Base-by-base conservation (phyloP, 169 alveolate genomes). In the Cryptosporidium baileyi region DNA sequence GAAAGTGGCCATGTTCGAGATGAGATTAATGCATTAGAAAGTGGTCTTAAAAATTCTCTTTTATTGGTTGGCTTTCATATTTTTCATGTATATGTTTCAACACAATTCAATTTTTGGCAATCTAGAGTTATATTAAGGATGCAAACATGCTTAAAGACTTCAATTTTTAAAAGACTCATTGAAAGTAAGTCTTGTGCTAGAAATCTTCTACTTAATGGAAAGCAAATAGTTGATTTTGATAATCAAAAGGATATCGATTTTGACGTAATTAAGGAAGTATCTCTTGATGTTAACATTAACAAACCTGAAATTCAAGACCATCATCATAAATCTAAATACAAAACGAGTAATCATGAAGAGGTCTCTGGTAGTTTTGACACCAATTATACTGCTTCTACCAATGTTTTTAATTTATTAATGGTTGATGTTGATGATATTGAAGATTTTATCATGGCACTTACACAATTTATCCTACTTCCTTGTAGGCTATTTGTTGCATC, bases 381-480 rank as follows among this genome's bases (percentile, higher is more conserved):
- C 26, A 43, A 28, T 38, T 54, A 74, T 41, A 57, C 67, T 6
- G 34, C 65, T 11, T 74, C 85, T 15, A 74, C 85, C 8, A 74
- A 57, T 41, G 85, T 59, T 0, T 74, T 74, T 36, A 74, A 74
- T 38, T 28, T 74, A 15, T 41, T 74, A 43, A 74, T 74, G 85
- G 85, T 74, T 3, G 85, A 74, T 26, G 85, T 74, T 32, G 85
- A 74, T 13, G 85, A 74, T 24, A 74, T 74, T 38, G 85, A 74
- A 22, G 85, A 74, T 43, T 36, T 74, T 24, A 38, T 74, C 26
- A 74, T 74, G 85, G 85, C 85, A 24, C 30, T 74, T 30, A 74
- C 59, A 1, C 85, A 74, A 22, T 74, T 74, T 28, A 54, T 74
- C 4, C 85, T 74, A 2, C 67, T 74, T 36, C 85, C 85, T n/a